Evolutionary conservation across 139 green algal genomes (phyloP), one percentile per base, ranked within the genome.

Genomic region (Tetradesmus lagerheimii): DNA sequence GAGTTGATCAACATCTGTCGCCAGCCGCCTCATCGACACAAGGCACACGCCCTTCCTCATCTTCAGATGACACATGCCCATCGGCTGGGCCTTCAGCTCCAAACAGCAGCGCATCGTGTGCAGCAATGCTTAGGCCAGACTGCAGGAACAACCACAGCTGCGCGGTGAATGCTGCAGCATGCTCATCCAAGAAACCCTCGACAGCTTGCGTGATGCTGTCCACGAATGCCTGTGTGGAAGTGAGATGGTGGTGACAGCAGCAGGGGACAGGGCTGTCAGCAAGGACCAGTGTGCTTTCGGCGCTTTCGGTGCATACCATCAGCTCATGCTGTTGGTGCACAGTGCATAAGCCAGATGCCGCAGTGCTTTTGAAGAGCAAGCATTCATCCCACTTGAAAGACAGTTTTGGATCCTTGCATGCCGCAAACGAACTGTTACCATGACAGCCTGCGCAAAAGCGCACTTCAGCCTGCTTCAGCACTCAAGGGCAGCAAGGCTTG

Each of bases 121-220:
- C 86, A 34, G 75, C 20, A 11, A 90, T 43, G 2, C 37, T 78
- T 47, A 90, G 75, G 1, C 86, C 74, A 34, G 86, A 90, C 41
- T 76, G 34, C 86, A 90, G 39, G 41, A 90, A 90, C 1, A 14
- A 12, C 86, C 86, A 90, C 45, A 90, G 47, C 50, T 90, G 27
- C 18, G 31, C 20, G 29, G 86, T 75, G 64, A 84, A 84, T 6
- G 11, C 31, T 4, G 64, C 41, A 37, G 45, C 45, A 20, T 85
- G 74, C 5, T 90, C 34, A 23, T 18, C 74, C 11, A 85, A 2
- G 34, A 83, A 76, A 35, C 43, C 38, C 25, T 41, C n/a, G 29
- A 83, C 75, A 29, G 86, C 86, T 34, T 34, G 29, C 39, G 23
- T 14, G 8, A 87, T n/a, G 14, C 34, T 14, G 11, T 5, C 50